Percentiles rank a stretch among this genome's conserved stretches.
phyloP scores from a whole-genome alignment of 2,329 filamentous ascomycete species.

The Fusarium sp. region DNA sequence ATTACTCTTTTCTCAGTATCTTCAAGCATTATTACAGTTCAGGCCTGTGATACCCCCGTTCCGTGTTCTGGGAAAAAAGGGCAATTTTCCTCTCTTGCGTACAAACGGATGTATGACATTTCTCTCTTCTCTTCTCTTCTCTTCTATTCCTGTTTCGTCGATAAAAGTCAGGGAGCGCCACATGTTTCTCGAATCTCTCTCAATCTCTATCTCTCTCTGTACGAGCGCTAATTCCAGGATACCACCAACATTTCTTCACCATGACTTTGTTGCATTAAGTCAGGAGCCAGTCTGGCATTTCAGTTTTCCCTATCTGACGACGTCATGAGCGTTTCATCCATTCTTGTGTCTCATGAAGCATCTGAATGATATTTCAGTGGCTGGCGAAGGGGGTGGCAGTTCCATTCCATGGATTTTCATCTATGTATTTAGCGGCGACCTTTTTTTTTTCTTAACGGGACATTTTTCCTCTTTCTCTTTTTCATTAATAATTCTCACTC shows the following conservation, averaged over 20 bases:
- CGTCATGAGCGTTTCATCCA: conserved; percentile 44
- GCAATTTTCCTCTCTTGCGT: conserved; percentile 46
- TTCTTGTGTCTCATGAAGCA: conserved; percentile 41
- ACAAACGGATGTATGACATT: conserved; percentile 43
- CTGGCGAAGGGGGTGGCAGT: conserved; percentile 37
- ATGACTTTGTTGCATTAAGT: conserved; percentile 41
- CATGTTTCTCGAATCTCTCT: conserved; percentile 40
- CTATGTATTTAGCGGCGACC: conserved; percentile 45
- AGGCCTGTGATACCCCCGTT: conserved; percentile 36
- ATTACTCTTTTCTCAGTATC: conserved; percentile 42
- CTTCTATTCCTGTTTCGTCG: conserved; percentile 44
- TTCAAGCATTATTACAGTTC: conserved; percentile 35
- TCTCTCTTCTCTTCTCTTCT: conserved; percentile 46
- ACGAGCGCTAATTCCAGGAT: conserved; percentile 47
- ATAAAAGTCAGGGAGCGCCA: conserved; percentile 45
- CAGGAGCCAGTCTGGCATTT: conserved; percentile 43
- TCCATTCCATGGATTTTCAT: conserved; percentile 41
- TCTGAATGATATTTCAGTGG: conserved; percentile 43
- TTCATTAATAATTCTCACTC: conserved; percentile 28
- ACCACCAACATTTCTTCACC: conserved; percentile 43
- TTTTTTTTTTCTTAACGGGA: conserved; percentile 40
- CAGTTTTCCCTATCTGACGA: conserved; percentile 41
- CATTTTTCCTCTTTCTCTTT: conserved; percentile 32
- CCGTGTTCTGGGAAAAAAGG: conserved; percentile 28
- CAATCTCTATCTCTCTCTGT: conserved; percentile 42